A percentile compares a stretch with the other conserved stretches of the same genome.
These are phyloP conservation scores for Saitozyma podzolica DNA, from an alignment of 768 basidiomycete species.

Conservation along the genomic window DNA sequence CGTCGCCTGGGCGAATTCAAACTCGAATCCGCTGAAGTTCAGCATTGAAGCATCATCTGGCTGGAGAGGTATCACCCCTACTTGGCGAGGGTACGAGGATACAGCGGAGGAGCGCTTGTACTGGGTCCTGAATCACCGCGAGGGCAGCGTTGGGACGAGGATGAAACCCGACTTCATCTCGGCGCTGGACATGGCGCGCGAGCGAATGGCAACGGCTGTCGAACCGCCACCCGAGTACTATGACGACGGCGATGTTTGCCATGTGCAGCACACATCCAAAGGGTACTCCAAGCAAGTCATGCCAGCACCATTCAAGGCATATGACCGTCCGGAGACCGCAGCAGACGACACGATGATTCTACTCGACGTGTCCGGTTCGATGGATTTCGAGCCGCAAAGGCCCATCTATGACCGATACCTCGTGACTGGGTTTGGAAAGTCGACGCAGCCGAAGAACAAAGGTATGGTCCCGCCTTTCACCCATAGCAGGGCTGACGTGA, in stretches of 20 bases:
- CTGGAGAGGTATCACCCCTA: constrained; percentile 28
- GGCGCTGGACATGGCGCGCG: constrained; percentile 17
- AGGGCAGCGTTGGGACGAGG: constrained; percentile 6
- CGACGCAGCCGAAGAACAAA: constrained; percentile 29
- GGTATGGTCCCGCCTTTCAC: constrained; percentile 5
- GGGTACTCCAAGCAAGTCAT: constrained; percentile 33
- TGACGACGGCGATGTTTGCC: constrained; percentile 15
- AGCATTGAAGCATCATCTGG: constrained; percentile 17
- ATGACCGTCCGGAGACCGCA: constrained; percentile 9
- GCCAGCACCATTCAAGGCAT: constrained; percentile 17
- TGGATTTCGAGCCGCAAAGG: constrained; percentile 20
- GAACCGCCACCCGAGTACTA: constrained; percentile 25
- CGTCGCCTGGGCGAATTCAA: constrained; percentile 22
- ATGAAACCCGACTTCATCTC: constrained; percentile 26
- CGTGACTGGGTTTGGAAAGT: constrained; percentile 14
- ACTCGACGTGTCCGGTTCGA: constrained; percentile 25
- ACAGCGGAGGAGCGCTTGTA: constrained; percentile 30
- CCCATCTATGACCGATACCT: constrained; percentile 21
- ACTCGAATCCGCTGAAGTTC: constrained; percentile 27
- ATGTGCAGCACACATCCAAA: constrained; percentile 20
- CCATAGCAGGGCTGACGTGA: background rate
- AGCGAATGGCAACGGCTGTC: constrained; percentile 21
- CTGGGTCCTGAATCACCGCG: constrained; percentile 31
- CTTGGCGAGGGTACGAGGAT: constrained; percentile 31
- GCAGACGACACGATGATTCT: constrained; percentile 28